These are phyloP conservation scores for Cutaneotrichosporon cavernicola DNA, from an alignment of 1,284 basidiomycete genomes.

Conservation along the genomic window DNA sequence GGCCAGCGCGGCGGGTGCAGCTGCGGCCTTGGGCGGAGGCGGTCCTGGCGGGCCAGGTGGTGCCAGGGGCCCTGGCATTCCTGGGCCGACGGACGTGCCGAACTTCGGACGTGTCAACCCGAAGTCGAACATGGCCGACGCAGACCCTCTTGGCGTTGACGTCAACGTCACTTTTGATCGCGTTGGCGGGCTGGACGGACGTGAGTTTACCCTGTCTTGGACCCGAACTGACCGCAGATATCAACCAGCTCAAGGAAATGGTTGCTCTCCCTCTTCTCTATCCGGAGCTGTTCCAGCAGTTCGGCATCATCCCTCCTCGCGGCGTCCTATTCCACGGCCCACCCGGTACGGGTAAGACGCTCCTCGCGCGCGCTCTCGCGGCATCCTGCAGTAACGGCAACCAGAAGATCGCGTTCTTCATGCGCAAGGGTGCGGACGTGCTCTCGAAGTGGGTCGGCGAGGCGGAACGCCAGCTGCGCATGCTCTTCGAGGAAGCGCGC, in stretches of 20 bases:
- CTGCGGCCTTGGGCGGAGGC: not conserved
- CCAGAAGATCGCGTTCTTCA: slow-evolving; percentile 95
- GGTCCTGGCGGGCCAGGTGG: slow-evolving; percentile 8
- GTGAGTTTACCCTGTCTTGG: slow-evolving; percentile 5
- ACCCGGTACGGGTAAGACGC: slow-evolving; percentile 84
- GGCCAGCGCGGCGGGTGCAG: slow-evolving; percentile 8
- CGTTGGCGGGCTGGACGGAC: slow-evolving; percentile 94
- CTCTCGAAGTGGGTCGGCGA: slow-evolving; percentile 99
- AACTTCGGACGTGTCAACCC: slow-evolving; percentile 52
- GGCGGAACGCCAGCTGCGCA: slow-evolving; percentile 90
- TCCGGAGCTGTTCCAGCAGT: slow-evolving; percentile 94
- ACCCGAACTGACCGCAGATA: slow-evolving; percentile 60
- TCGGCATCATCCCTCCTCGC: slow-evolving; percentile 90
- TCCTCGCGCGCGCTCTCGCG: slow-evolving; percentile 89
- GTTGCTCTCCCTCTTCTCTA: slow-evolving; percentile 92
- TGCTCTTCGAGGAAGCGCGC: slow-evolving; percentile 94
- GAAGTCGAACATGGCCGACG: slow-evolving; percentile 78
- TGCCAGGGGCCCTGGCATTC: slow-evolving; percentile 62
- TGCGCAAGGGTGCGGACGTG: slow-evolving; percentile 99
- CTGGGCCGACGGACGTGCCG: slow-evolving; percentile 58
- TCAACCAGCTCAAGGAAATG: slow-evolving; percentile 98
- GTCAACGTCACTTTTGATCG: slow-evolving; percentile 93
- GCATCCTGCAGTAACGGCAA: slow-evolving; percentile 88
- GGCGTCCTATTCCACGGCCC: slow-evolving; percentile 97
- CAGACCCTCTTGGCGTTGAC: slow-evolving; percentile 92